Evolutionary conservation across 768 basidiomycete species (phyloP).

Genomic region (Epithele typhae): DNA sequence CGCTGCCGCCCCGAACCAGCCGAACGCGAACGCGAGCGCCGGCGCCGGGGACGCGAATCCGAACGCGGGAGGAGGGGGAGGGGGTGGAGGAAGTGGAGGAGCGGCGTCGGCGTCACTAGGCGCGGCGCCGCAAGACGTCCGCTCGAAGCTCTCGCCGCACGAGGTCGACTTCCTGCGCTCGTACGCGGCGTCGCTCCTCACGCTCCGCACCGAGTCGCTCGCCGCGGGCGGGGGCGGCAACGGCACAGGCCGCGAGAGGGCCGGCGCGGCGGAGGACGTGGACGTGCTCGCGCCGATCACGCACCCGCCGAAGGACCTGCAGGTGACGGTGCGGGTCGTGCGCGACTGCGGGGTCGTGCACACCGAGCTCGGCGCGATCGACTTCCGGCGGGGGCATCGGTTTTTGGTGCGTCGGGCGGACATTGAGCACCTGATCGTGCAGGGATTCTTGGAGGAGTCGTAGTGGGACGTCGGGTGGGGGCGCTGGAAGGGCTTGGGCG

Average conservation of each 20-base stretch:
- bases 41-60: background rate
- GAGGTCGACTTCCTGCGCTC: conserved; percentile 82
- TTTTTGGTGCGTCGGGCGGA: conserved; percentile 86
- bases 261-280: conserved; percentile 69
- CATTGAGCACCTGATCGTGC: conserved; percentile 91
- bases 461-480: conserved; percentile 30
- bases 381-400: conserved; percentile 86
- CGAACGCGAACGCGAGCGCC: background rate
- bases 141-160: conserved; percentile 71
- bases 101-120: too few species aligned
- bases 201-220: conserved; percentile 62
- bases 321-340: conserved; percentile 83
- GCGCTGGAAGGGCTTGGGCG: too few species aligned
- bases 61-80: background rate
- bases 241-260: background rate
- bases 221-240: background rate
- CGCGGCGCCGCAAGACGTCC: conserved; percentile 39
- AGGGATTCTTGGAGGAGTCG: conserved; percentile 90
- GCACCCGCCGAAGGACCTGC: conserved; percentile 83
- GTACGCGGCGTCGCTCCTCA: conserved; percentile 78
- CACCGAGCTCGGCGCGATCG: conserved; percentile 86
- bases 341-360: conserved; percentile 89
- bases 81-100: too few species aligned
- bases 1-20: conserved; percentile 15
- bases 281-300: conserved; percentile 84